Evolutionary conservation across 768 basidiomycete species (phyloP).

Genomic region (Strobilomyces dryophilus): DNA sequence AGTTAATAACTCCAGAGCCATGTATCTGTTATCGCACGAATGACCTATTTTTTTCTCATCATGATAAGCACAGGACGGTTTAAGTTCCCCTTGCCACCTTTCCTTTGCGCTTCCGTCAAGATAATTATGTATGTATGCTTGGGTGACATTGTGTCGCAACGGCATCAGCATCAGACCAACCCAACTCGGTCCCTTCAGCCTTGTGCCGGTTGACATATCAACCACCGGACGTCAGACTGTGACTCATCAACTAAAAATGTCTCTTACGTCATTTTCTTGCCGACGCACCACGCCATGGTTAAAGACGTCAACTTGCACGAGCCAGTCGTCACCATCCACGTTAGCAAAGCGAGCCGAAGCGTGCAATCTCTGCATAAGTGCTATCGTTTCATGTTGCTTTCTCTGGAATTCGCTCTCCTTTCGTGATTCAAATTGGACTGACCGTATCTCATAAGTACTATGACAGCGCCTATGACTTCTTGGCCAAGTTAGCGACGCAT

Average conservation of each 20-base stretch:
- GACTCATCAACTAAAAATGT: conserved; percentile 2
- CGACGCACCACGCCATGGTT: neutral
- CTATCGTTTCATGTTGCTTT: neutral
- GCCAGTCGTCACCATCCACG: neutral
- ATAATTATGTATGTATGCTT: neutral
- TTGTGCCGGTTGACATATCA: conserved; percentile 5
- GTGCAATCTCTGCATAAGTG: no score
- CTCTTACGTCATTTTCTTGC: conserved; percentile 1
- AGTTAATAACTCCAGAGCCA: conserved; percentile 25
- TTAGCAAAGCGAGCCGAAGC: neutral
- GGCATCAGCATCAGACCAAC: neutral
- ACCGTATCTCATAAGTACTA: no score
- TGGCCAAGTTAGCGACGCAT: no score
- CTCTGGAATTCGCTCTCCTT: neutral
- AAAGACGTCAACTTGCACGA: neutral
- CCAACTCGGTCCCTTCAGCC: neutral
- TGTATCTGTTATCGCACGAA: conserved; percentile 28
- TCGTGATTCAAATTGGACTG: neutral
- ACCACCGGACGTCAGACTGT: neutral
- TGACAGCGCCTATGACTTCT: no score
- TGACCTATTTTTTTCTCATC: neutral
- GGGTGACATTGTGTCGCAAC: neutral
- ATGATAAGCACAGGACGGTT: neutral
- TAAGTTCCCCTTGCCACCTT: neutral
- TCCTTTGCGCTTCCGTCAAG: neutral